A percentile compares a stretch with the other conserved stretches of the same genome.
Evolutionary conservation across 345 rosid genomes (phyloP).

Genomic region (Populus alba): DNA sequence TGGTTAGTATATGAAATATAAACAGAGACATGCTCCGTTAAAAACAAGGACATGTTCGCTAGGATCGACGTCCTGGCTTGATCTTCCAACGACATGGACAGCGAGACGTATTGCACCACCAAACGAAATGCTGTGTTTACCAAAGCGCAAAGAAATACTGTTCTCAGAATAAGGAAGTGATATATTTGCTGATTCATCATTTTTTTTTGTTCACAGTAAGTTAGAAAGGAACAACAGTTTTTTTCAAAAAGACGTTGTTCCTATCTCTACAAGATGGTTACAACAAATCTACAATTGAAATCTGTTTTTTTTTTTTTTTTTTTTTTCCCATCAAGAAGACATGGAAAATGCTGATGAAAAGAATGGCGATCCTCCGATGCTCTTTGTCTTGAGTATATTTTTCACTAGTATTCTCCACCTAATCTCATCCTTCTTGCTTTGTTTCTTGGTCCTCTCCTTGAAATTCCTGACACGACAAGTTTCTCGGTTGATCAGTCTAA

Average conservation of each 20-base stretch:
- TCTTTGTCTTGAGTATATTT: slow-evolving; percentile 56
- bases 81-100: too few relatives aligned
- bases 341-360: slow-evolving; percentile 28
- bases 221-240: neutral
- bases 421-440: slow-evolving; percentile 68
- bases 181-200: neutral
- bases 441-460: slow-evolving; percentile 59
- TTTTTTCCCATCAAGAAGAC: neutral
- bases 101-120: too few relatives aligned
- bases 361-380: slow-evolving; percentile 52
- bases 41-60: too few relatives aligned
- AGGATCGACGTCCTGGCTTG: too few relatives aligned
- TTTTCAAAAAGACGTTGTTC: neutral
- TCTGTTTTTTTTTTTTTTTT: neutral
- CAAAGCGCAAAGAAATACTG: too few relatives aligned
- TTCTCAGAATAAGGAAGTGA: neutral
- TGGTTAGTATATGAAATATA: too few relatives aligned
- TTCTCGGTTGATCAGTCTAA: neutral
- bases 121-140: too few relatives aligned
- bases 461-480: slow-evolving; percentile 47
- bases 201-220: neutral
- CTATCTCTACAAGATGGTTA: neutral
- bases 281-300: slow-evolving; percentile 10
- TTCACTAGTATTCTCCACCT: slow-evolving; percentile 71
- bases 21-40: too few relatives aligned